Conservation (phyloP, 2,329 filamentous ascomycete species). For the Aspergillus carbonarius region DNA sequence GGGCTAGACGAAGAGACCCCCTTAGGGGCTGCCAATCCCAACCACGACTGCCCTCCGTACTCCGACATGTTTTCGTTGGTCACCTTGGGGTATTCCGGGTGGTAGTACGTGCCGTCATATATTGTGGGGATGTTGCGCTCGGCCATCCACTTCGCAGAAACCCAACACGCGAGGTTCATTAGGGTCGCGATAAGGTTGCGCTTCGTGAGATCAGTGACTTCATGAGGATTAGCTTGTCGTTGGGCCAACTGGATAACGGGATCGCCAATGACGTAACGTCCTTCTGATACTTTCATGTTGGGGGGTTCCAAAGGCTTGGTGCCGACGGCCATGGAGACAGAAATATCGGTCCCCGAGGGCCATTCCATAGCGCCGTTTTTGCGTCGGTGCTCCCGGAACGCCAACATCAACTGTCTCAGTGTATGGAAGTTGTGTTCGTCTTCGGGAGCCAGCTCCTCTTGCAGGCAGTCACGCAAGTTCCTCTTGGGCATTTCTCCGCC, state of each 20-base stretch:
- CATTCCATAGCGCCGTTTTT: slow-evolving; percentile 43
- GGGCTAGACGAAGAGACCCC: slow-evolving; percentile 49
- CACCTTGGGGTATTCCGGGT: slow-evolving; percentile 41
- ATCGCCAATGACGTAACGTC: slow-evolving; percentile 41
- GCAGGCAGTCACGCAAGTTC: slow-evolving; percentile 21
- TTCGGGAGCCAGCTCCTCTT: slow-evolving; percentile 31
- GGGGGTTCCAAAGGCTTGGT: slow-evolving; percentile 25
- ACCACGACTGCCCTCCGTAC: slow-evolving; percentile 45
- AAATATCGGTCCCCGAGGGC: slow-evolving; percentile 16
- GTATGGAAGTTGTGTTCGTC: slow-evolving; percentile 37
- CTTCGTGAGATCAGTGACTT: slow-evolving; percentile 39
- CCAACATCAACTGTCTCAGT: slow-evolving; percentile 40
- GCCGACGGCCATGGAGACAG: slow-evolving; percentile 30
- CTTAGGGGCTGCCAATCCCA: slow-evolving; percentile 33
- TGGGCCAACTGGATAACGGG: slow-evolving; percentile 41
- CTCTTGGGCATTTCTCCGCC: slow-evolving; percentile 30
- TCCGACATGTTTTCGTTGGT: slow-evolving; percentile 40
- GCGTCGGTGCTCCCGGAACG: slow-evolving; percentile 35
- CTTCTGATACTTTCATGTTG: slow-evolving; percentile 29
- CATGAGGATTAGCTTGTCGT: slow-evolving; percentile 34
- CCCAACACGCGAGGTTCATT: slow-evolving; percentile 56
- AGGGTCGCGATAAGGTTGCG: slow-evolving; percentile 44
- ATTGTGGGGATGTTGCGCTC: slow-evolving; percentile 38
- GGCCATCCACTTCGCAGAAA: slow-evolving; percentile 36
- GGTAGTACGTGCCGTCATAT: slow-evolving; percentile 39